Percentiles rank a stretch among this genome's conserved stretches.
phyloP scores from a whole-genome alignment of 176 grass and related monocot species.

The bread wheat (Triticum aestivum) region DNA sequence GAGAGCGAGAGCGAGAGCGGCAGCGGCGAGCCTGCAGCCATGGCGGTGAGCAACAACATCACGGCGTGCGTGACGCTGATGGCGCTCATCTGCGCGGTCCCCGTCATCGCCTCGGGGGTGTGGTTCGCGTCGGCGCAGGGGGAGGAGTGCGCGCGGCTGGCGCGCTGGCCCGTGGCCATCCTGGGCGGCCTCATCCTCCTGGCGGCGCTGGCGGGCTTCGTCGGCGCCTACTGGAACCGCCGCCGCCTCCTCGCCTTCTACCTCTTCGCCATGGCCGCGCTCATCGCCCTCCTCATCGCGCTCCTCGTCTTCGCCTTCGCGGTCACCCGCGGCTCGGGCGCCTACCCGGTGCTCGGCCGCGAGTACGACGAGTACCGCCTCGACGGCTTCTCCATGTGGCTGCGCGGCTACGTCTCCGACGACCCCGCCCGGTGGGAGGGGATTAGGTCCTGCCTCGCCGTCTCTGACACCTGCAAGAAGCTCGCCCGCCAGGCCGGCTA shows the following conservation, averaged over 20 bases:
- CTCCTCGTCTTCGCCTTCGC: constrained; percentile 85
- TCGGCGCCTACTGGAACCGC: constrained; percentile 88
- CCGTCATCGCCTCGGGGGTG: constrained; percentile 69
- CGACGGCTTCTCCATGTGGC: constrained; percentile 81
- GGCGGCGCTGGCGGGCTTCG: constrained; percentile 74
- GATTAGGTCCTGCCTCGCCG: constrained; percentile 65
- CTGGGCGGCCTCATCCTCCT: constrained; percentile 81
- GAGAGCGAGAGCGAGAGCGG: neutral
- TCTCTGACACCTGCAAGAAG: constrained; percentile 76
- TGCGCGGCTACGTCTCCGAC: constrained; percentile 61
- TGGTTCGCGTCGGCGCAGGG: constrained; percentile 88
- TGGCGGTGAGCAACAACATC: constrained; percentile 98
- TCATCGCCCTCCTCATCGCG: constrained; percentile 68
- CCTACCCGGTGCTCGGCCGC: constrained; percentile 55
- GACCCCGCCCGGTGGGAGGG: constrained; percentile 48
- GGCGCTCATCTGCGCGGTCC: constrained; percentile 78
- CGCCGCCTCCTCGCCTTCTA: constrained; percentile 81
- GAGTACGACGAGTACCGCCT: constrained; percentile 81
- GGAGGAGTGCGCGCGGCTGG: constrained; percentile 77
- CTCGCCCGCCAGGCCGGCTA: constrained; percentile 31
- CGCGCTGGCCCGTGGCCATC: constrained; percentile 86
- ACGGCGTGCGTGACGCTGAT: constrained; percentile 73
- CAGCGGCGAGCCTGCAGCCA: neutral
- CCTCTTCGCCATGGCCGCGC: constrained; percentile 82
- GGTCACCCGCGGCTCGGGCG: constrained; percentile 59